These are phyloP conservation scores for Monosporozyma unispora DNA, from an alignment of 805 yeast species.

Conservation along the genomic window DNA sequence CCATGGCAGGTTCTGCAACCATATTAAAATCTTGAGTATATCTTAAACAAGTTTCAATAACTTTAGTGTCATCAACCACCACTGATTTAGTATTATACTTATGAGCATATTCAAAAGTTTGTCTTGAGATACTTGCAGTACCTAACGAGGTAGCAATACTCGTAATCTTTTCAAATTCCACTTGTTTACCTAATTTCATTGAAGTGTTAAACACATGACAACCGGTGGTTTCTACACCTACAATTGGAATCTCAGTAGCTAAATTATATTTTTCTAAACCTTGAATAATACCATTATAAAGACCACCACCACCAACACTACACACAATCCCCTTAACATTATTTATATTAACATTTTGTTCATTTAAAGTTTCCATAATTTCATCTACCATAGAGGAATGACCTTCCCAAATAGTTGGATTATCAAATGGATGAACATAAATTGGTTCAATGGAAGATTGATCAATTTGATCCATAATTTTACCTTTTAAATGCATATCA, in stretches of 20 bases:
- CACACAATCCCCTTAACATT: conserved; percentile 40
- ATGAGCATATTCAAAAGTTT: conserved; percentile 38
- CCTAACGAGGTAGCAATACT: conserved; percentile 61
- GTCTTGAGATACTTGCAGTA: conserved; percentile 45
- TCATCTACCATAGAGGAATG: conserved; percentile 42
- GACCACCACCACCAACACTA: conserved; percentile 52
- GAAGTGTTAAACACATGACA: conserved; percentile 51
- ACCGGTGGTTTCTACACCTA: conserved; percentile 53
- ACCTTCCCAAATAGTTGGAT: conserved; percentile 46
- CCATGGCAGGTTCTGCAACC: conserved; percentile 67
- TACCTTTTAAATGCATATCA: conserved; percentile 34
- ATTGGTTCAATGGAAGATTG: conserved; percentile 28
- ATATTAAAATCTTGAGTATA: conserved; percentile 43
- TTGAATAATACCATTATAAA: conserved; percentile 42
- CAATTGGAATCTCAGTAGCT: conserved; percentile 32
- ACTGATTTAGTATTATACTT: conserved; percentile 35
- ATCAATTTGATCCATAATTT: conserved; percentile 20
- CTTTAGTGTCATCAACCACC: conserved; percentile 45
- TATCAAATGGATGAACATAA: conserved; percentile 49
- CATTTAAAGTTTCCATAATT: conserved; percentile 23
- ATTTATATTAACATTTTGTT: conserved; percentile 16
- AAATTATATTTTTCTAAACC: conserved; percentile 35
- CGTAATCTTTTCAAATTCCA: conserved; percentile 37
- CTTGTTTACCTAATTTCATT: conserved; percentile 36
- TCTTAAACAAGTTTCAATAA: conserved; percentile 42